Conservation (phyloP, 2,329 filamentous ascomycete genomes). For the Fusarium duplospermum region DNA sequence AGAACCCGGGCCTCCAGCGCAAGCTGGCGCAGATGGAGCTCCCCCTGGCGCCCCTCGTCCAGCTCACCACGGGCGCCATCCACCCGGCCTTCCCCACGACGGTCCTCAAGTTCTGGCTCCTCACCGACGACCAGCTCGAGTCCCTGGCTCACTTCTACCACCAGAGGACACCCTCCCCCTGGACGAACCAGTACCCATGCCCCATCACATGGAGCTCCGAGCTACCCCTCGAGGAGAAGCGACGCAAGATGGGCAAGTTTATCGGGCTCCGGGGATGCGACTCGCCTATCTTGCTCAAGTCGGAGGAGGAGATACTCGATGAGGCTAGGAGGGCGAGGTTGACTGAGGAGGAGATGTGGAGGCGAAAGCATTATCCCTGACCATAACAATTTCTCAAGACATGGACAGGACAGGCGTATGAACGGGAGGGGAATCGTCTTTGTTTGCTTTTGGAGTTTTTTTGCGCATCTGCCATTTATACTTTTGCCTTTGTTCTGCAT, state of each 20-base stretch:
- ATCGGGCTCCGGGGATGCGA: slow-evolving; percentile 74
- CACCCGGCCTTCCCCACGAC: slow-evolving; percentile 74
- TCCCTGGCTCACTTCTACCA: slow-evolving; percentile 78
- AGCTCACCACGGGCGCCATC: slow-evolving; percentile 69
- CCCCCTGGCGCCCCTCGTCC: slow-evolving; percentile 73
- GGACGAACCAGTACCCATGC: slow-evolving; percentile 72
- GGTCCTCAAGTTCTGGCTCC: slow-evolving; percentile 78
- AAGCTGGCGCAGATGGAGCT: slow-evolving; percentile 76
- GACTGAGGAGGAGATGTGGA: slow-evolving; percentile 60
- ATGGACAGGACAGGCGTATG: slow-evolving; percentile 5
- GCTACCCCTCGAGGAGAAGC: slow-evolving; percentile 73
- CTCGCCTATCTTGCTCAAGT: slow-evolving; percentile 52
- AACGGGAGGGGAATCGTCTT: slow-evolving; percentile 3
- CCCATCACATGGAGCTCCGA: slow-evolving; percentile 71
- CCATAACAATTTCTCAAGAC: background rate
- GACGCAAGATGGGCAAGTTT: slow-evolving; percentile 77
- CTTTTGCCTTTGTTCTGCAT: slow-evolving; percentile 18
- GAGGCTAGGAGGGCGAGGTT: slow-evolving; percentile 55
- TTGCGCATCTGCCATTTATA: background rate
- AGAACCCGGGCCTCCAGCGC: slow-evolving; percentile 64
- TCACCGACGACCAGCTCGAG: slow-evolving; percentile 78
- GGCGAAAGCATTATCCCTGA: slow-evolving; percentile 56
- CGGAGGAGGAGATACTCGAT: slow-evolving; percentile 61
- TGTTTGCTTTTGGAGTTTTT: slow-evolving; percentile 5
- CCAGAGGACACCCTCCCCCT: slow-evolving; percentile 70